Evolutionary conservation across 176 grass and related monocot species (phyloP).

Genomic region (Puccinellia tenuiflora): DNA sequence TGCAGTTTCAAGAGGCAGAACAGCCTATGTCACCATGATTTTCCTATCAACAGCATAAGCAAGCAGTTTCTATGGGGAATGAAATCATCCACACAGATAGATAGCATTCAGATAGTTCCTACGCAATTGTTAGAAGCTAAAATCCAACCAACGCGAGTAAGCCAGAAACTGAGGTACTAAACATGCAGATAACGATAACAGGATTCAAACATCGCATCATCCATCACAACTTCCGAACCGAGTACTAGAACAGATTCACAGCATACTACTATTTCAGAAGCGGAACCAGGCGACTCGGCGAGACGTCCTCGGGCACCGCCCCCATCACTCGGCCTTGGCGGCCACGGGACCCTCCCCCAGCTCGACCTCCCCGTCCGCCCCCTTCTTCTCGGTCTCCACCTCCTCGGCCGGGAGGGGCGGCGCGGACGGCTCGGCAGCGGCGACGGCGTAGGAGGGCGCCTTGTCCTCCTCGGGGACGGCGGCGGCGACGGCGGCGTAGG

Average conservation of each 20-base stretch:
- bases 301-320: neutral
- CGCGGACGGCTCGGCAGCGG: conserved; percentile 25
- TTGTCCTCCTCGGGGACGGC: conserved; percentile 4
- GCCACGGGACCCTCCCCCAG: conserved; percentile 1
- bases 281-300: neutral
- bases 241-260: conserved; percentile 24
- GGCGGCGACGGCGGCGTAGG: conserved; percentile 20
- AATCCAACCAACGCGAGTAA: neutral
- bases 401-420: conserved; percentile 5
- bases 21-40: neutral
- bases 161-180: neutral
- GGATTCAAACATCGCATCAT: conserved; percentile 30
- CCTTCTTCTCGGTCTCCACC: conserved; percentile 26
- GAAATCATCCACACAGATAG: neutral
- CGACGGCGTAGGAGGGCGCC: neutral
- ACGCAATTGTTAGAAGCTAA: conserved; percentile 4
- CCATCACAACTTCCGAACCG: conserved; percentile 17
- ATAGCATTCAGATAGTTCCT: neutral
- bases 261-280: conserved; percentile 25
- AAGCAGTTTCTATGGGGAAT: neutral
- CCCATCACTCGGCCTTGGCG: conserved; percentile 37
- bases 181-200: conserved; percentile 1
- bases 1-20: neutral
- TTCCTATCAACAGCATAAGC: neutral
- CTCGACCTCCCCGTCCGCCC: neutral